These are phyloP conservation scores for Tieghemiomyces parasiticus DNA, from an alignment of 192 early-diverging fungal species.

Conservation along the genomic window DNA sequence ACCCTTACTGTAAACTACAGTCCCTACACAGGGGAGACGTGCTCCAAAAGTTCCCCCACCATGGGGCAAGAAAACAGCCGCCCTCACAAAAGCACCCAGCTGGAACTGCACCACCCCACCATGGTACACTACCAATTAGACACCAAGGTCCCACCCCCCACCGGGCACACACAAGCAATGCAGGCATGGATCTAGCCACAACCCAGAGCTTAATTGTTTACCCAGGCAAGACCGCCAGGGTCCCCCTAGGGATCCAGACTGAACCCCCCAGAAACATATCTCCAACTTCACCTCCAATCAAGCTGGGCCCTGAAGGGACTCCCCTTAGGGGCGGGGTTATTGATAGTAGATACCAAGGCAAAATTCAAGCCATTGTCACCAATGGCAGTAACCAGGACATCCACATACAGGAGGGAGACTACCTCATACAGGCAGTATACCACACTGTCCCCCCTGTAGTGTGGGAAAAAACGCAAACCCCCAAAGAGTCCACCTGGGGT, in stretches of 20 bases:
- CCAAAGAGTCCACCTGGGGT: neutral
- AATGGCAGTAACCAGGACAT: neutral
- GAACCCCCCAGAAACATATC: neutral
- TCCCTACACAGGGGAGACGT: too few relatives aligned
- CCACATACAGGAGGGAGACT: neutral
- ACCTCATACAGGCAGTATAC: neutral
- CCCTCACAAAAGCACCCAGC: too few relatives aligned
- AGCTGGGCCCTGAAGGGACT: neutral
- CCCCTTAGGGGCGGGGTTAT: neutral
- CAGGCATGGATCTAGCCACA: too few relatives aligned
- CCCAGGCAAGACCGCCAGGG: too few relatives aligned
- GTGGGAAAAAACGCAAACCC: neutral
- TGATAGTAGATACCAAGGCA: neutral
- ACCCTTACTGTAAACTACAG: too few relatives aligned
- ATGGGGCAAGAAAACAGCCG: too few relatives aligned
- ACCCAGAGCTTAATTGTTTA: too few relatives aligned
- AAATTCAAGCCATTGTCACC: slow-evolving; percentile 1
- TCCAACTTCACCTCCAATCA: neutral
- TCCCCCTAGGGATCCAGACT: neutral
- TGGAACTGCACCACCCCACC: too few relatives aligned
- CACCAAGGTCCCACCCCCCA: too few relatives aligned
- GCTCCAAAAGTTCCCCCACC: too few relatives aligned
- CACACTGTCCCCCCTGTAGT: neutral
- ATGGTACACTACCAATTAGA: too few relatives aligned
- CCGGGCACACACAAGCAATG: too few relatives aligned